phyloP scores from a whole-genome alignment of 2,329 filamentous ascomycete genomes.

The Neodidymelliopsis sp. region DNA sequence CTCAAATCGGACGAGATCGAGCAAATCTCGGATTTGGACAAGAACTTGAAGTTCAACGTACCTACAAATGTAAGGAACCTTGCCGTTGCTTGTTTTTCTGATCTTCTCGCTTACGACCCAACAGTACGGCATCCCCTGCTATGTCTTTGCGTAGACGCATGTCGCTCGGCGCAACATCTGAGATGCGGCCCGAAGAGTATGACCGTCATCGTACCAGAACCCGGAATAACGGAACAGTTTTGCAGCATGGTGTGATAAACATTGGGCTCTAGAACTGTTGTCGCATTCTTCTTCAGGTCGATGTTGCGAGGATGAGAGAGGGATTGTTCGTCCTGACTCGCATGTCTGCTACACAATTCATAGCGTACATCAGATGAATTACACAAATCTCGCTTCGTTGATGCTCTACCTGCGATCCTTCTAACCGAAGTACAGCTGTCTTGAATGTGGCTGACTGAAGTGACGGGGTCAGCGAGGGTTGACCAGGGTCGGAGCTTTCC shows the following conservation, averaged over 20 bases:
- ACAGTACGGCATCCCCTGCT: constrained; percentile 48
- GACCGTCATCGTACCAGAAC: neutral
- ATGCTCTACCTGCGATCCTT: neutral
- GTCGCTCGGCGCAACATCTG: constrained; percentile 4
- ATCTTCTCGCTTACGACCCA: constrained; percentile 21
- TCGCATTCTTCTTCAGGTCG: neutral
- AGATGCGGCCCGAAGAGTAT: constrained; percentile 8
- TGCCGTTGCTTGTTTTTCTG: neutral
- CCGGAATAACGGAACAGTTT: neutral
- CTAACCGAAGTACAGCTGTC: too few relatives aligned
- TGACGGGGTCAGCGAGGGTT: neutral
- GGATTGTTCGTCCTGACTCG: neutral
- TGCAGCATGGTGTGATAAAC: neutral
- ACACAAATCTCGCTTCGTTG: neutral
- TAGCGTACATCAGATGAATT: neutral
- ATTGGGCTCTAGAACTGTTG: neutral
- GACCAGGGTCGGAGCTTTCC: neutral
- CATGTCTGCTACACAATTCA: neutral
- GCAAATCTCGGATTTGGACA: constrained; percentile 43
- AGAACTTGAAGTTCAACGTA: constrained; percentile 44
- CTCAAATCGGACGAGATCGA: constrained; percentile 33
- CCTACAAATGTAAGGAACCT: constrained; percentile 43
- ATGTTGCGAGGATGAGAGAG: neutral
- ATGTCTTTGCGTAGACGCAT: constrained; percentile 41
- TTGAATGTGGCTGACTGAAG: constrained; percentile 5